These are phyloP conservation scores for Pachysolen tannophilus DNA, from an alignment of 805 yeast genomes.

Conservation along the genomic window DNA sequence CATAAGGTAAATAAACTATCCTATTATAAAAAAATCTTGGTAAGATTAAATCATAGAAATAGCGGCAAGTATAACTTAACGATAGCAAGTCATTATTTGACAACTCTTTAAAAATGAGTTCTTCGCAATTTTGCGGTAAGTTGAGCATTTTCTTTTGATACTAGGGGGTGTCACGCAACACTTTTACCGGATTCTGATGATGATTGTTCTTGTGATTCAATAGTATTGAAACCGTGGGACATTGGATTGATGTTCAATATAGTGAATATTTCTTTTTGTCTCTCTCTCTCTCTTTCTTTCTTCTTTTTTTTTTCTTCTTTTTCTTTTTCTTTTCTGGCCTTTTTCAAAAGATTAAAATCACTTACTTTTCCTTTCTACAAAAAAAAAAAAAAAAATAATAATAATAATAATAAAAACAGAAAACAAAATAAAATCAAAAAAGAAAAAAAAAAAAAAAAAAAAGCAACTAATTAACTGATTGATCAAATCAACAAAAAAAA, in stretches of 20 bases:
- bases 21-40: not conserved
- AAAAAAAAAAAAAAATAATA: too few relatives aligned
- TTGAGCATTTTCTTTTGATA: not conserved
- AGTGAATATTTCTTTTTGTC: not conserved
- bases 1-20: not conserved
- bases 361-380: too few relatives aligned
- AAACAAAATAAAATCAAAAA: too few relatives aligned
- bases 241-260: not conserved
- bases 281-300: not conserved
- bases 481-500: too few relatives aligned
- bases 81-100: not conserved
- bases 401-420: too few relatives aligned
- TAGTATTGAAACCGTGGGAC: not conserved
- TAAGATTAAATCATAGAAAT: not conserved
- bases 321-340: too few relatives aligned
- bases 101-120: not conserved
- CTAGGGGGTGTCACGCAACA: not conserved
- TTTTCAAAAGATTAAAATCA: too few relatives aligned
- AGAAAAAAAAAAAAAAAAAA: too few relatives aligned
- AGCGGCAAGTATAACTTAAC: not conserved
- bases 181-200: not conserved
- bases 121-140: not conserved
- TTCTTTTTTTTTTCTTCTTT: too few relatives aligned
- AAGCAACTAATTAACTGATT: too few relatives aligned
- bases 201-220: not conserved